Conservation (phyloP, 352 stramenopile genomes). For the Phytophthora foliorum region DNA sequence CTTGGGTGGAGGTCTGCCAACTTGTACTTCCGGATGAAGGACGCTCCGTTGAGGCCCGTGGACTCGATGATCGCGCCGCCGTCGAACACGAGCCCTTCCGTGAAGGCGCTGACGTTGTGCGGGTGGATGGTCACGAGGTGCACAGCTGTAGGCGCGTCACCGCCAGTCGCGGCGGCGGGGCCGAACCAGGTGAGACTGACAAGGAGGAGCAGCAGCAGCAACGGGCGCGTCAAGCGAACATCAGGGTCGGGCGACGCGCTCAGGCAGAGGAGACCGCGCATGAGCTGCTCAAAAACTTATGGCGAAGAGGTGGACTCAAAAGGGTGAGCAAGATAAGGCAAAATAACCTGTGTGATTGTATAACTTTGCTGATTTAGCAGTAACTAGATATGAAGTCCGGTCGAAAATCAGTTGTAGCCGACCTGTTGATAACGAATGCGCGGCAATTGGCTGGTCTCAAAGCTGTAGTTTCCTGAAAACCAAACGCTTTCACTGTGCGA, state of each 20-base stretch:
- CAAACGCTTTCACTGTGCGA: constrained; percentile 13
- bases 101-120: constrained; percentile 78
- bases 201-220: constrained; percentile 24
- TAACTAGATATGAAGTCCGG: not conserved
- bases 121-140: constrained; percentile 69
- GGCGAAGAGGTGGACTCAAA: not conserved
- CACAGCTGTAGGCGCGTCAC: constrained; percentile 46
- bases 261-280: no score
- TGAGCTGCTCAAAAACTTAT: constrained; percentile 6
- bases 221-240: constrained; percentile 3
- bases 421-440: constrained; percentile 13
- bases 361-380: not conserved
- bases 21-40: constrained; percentile 79
- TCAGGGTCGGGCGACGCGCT: no score
- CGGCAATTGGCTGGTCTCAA: constrained; percentile 14
- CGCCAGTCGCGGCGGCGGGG: constrained; percentile 7
- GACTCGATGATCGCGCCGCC: constrained; percentile 75
- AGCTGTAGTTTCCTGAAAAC: constrained; percentile 16
- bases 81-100: constrained; percentile 78
- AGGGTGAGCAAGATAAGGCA: not conserved
- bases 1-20: constrained; percentile 35
- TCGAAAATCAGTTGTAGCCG: not conserved
- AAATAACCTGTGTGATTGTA: constrained; percentile 2
- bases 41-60: constrained; percentile 69
- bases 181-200: constrained; percentile 10